These are phyloP conservation scores for Allomyces arbusculus DNA, from an alignment of 192 early-diverging fungal species.

Conservation along the genomic window DNA sequence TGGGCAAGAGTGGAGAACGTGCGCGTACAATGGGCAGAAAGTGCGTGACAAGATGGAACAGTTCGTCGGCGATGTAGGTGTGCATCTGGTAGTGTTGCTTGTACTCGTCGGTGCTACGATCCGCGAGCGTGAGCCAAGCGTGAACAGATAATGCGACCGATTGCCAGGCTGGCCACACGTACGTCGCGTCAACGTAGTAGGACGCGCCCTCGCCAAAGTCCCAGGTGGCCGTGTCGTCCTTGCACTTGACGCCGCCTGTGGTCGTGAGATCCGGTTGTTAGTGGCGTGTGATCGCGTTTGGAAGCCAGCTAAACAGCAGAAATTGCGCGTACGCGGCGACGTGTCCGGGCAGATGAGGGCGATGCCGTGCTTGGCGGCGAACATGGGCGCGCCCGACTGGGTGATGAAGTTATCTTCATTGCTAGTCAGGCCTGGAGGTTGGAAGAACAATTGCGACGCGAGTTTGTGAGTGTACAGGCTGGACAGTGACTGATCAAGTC, in stretches of 20 bases:
- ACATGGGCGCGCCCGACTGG: constrained; percentile 50
- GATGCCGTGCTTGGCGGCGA: constrained; percentile 44
- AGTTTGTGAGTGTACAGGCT: too few relatives aligned
- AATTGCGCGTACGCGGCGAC: constrained; percentile 32
- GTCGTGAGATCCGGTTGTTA: neutral
- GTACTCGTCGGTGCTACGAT: constrained; percentile 51
- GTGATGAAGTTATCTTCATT: constrained; percentile 76
- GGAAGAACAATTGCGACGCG: too few relatives aligned
- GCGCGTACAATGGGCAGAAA: constrained; percentile 39
- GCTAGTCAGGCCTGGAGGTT: constrained; percentile 42
- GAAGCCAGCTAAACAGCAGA: neutral
- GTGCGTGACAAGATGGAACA: constrained; percentile 32
- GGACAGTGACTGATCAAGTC: too few relatives aligned
- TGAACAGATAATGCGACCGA: neutral
- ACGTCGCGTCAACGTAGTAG: constrained; percentile 19
- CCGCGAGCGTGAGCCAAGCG: neutral
- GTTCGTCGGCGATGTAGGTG: constrained; percentile 54
- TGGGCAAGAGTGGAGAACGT: neutral
- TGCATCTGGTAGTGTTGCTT: constrained; percentile 60
- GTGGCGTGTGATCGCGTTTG: neutral
- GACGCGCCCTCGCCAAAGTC: constrained; percentile 45
- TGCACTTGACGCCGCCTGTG: constrained; percentile 22
- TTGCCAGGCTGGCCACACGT: neutral
- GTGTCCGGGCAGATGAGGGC: constrained; percentile 71
- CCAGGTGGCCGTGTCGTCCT: constrained; percentile 49